Base-by-base conservation (phyloP, 73 alveolate species). In the Paramecium tetraurelia region DNA sequence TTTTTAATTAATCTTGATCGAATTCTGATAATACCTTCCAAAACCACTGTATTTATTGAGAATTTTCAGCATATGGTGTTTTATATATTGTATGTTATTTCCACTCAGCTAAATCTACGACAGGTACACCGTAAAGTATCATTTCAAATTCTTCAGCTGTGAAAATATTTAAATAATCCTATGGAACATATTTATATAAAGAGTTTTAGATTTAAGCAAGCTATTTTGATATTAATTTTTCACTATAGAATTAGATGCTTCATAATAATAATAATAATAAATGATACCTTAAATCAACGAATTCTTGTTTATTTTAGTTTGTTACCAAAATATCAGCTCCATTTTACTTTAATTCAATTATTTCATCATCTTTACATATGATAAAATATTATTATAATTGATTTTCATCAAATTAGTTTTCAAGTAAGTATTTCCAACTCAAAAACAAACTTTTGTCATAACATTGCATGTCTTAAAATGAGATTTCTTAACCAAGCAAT, bases 101-200 rank as follows among this genome's bases (percentile, higher is more conserved):
- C 99, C 99, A 98, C 72, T 98, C 99, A 20, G 86, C 93, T 71
- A 98, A 92, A 89, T 97, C 98, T 8, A 98, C 96, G 70, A 92
- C 69, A 41, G 99, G 98, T 20, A 93, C 85, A 27, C 99, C 99
- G 94, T 98, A 96, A 29, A 98, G 93, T 36, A 95, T 90, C 92
- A 96, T 93, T 58, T 97, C 99, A 29, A 98, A 93, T 93, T 98
- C 99, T 85, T 96, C 98, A 18, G 97, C 59, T 18, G 95, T 75
- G 83, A 97, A 96, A 2, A 96, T 93, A 59, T 87, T 89, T 43
- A 98, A 87, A 84, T 94, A 92, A 11, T 87, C 71, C 92, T 86
- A 89, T 0, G 99, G 99, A 31, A 98, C 87, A 22, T 95, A 87
- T 77, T 96, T 80, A 80, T 94, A 95, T 38, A 98, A 93, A 1